Evolutionary conservation across 768 basidiomycete species (phyloP).

Genomic region (Cystobasidium onofrii): DNA sequence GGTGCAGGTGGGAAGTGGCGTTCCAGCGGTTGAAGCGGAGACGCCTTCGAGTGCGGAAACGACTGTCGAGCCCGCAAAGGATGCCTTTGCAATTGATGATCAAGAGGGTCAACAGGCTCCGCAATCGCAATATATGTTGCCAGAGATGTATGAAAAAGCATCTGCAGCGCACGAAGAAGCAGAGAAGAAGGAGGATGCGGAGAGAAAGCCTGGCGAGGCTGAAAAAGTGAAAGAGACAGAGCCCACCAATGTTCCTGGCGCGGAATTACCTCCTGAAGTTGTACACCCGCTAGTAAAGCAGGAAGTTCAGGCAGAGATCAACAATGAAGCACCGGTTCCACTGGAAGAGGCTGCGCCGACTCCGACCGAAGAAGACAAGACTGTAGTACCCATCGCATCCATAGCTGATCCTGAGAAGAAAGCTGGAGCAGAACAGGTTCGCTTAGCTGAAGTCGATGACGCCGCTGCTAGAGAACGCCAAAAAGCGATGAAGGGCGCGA

Average conservation of each 20-base stretch:
- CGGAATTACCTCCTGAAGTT: conserved; percentile 26
- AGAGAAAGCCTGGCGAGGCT: conserved; percentile 20
- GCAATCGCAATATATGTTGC: conserved; percentile 10
- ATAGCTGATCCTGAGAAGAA: conserved; percentile 21
- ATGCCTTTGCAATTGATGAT: conserved; percentile 24
- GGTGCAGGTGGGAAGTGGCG: conserved; percentile 39
- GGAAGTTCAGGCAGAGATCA: conserved; percentile 10
- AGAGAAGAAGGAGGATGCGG: conserved; percentile 49
- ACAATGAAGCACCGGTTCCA: conserved; percentile 19
- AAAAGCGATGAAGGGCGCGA: background rate
- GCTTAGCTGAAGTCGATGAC: conserved; percentile 15
- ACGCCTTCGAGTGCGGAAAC: background rate
- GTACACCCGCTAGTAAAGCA: background rate
- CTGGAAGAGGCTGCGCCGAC: conserved; percentile 27
- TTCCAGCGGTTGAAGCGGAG: conserved; percentile 45
- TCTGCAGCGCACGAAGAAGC: conserved; percentile 42
- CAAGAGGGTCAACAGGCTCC: conserved; percentile 22
- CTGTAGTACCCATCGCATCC: background rate
- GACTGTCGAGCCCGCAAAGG: conserved; percentile 10
- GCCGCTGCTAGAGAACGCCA: background rate
- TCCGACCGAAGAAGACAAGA: conserved; percentile 1
- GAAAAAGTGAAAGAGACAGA: conserved; percentile 39
- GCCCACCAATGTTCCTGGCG: conserved; percentile 48
- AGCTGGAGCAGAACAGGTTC: background rate
- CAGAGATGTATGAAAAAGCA: conserved; percentile 34